Base-by-base conservation (phyloP, 495 filamentous ascomycete species). In the Aspergillus campestris region DNA sequence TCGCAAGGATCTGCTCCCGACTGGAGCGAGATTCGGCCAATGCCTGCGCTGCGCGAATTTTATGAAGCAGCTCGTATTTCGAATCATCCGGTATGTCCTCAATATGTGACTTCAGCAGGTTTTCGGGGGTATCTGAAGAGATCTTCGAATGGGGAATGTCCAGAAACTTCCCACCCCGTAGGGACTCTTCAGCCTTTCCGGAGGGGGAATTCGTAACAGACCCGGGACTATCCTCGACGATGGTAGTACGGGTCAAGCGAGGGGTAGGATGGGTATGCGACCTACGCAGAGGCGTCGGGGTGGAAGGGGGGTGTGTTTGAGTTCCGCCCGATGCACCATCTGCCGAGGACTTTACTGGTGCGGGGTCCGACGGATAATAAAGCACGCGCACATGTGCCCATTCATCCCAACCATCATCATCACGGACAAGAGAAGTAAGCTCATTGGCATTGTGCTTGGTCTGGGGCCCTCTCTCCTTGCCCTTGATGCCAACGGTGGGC, bases 61-160 rank as follows among this genome's bases (percentile, higher is more conserved):
- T 83, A 49, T 87, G 80, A n/a, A 97, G 77, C 15, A 94, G 73
- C 46, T 95, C 90, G 60, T 94, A 97, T 49, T 84, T 80, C 0
- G 77, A 71, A 34, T 84, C 78, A 31, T 79, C 69, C 3, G 91
- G 87, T 39, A 95, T 58, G 31, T 86, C 79, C 7, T 74, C 57
- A 3, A 88, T 60, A 31, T 80, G 75, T 3, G 70, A 69, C 3
- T 73, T 72, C 31, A 96, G 60, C 30, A 95, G 69, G 28, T 84
- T 77, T 51, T 90, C 83, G 28, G 82, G 61, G 6, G 79, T 74
- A 0, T 72, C 68, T 7, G 77, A 71, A 33, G 74, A 67, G 33
- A 96, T 67, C 27, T 75, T 74, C 11, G 77, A 73, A 49, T 79
- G 72, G 7, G 86, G 72, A 28, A 97, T 70, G 50, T 94, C 85